These are phyloP conservation scores for Gossypium ekmanianum DNA, from an alignment of 345 rosid genomes.

Conservation along the genomic window DNA sequence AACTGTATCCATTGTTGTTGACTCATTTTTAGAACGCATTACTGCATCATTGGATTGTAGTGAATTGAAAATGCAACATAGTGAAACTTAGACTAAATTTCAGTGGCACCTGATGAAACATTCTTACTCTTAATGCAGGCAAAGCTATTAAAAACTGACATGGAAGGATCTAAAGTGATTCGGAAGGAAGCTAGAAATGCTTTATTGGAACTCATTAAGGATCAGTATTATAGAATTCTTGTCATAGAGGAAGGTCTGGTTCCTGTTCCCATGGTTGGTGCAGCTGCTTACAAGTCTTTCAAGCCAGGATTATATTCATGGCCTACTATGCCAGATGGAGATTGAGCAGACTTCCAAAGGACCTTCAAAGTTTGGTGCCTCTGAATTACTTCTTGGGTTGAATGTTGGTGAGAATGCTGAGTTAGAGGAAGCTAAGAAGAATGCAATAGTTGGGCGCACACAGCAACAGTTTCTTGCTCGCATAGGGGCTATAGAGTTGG, in stretches of 20 bases:
- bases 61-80: background rate
- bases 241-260: slow-evolving; percentile 80
- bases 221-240: slow-evolving; percentile 68
- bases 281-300: slow-evolving; percentile 68
- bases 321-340: slow-evolving; percentile 82
- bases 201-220: slow-evolving; percentile 75
- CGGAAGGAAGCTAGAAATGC: slow-evolving; percentile 71
- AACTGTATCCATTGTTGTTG: background rate
- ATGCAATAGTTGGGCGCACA: slow-evolving; percentile 69
- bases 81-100: background rate
- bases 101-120: background rate
- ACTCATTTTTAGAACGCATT: background rate
- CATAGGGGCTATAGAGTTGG: slow-evolving; percentile 68
- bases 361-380: slow-evolving; percentile 74
- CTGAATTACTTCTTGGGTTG: slow-evolving; percentile 70
- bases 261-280: slow-evolving; percentile 73
- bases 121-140: slow-evolving; percentile 40
- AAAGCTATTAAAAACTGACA: slow-evolving; percentile 44
- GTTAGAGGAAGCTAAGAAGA: slow-evolving; percentile 64
- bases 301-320: slow-evolving; percentile 63
- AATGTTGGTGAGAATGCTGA: slow-evolving; percentile 38
- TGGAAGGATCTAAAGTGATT: slow-evolving; percentile 47
- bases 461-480: slow-evolving; percentile 86
- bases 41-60: background rate
- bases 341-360: slow-evolving; percentile 48